Evolutionary conservation across 805 yeast species (phyloP).

Genomic region (Candida sanyiensis): DNA sequence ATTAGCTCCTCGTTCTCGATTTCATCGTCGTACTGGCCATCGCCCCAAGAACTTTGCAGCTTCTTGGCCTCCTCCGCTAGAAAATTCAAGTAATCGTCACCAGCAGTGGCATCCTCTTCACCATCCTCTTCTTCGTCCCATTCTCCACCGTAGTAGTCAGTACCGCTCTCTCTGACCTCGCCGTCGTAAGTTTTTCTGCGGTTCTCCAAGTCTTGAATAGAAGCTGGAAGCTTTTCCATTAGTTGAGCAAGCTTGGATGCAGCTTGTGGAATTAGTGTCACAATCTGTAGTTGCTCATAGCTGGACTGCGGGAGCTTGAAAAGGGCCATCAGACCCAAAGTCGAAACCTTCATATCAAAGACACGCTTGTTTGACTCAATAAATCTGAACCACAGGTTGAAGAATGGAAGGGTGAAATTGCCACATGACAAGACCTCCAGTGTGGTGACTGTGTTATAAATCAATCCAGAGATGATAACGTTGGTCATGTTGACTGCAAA

Average conservation of each 20-base stretch:
- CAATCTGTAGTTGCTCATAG: conserved; percentile 30
- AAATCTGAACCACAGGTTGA: conserved; percentile 57
- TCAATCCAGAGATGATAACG: conserved; percentile 56
- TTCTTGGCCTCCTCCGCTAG: conserved; percentile 40
- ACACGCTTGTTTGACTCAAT: conserved; percentile 58
- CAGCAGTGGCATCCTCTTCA: conserved; percentile 26
- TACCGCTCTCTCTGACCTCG: conserved; percentile 27
- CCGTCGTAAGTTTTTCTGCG: conserved; percentile 41
- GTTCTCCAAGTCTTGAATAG: conserved; percentile 59
- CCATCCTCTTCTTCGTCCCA: conserved; percentile 32
- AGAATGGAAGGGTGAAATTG: conserved; percentile 43
- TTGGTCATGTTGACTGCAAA: conserved; percentile 49
- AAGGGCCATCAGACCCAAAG: conserved; percentile 59
- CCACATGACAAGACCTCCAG: conserved; percentile 43
- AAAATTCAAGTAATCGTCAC: conserved; percentile 45
- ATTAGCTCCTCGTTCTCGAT: conserved; percentile 75
- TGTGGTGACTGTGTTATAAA: conserved; percentile 52
- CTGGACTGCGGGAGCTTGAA: conserved; percentile 26
- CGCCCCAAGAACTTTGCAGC: conserved; percentile 30
- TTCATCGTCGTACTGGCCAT: conserved; percentile 41
- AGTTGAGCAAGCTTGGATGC: conserved; percentile 47
- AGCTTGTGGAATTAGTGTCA: conserved; percentile 38
- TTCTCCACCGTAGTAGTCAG: conserved; percentile 25
- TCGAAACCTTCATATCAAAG: conserved; percentile 72
- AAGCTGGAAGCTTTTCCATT: conserved; percentile 61